Percentiles rank a stretch among this genome's conserved stretches.
Evolutionary conservation across 345 rosid species (phyloP).

Genomic region (Mangifera indica): DNA sequence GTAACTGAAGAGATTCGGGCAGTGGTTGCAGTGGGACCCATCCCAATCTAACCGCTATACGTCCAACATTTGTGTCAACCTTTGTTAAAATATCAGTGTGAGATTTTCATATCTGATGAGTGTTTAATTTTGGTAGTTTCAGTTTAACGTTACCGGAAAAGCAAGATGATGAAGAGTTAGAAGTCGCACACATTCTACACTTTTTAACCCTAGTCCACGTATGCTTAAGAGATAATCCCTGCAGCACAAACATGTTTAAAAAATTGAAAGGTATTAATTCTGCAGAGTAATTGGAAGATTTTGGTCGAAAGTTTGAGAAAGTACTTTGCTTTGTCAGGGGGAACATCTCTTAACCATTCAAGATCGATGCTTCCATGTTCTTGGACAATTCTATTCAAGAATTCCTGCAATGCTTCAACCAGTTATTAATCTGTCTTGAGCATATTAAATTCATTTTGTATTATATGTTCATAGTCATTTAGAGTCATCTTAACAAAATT

Average conservation of each 20-base stretch:
- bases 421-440: slow-evolving; percentile 17
- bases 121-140: slow-evolving; percentile 18
- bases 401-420: slow-evolving; percentile 58
- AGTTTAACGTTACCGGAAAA: slow-evolving; percentile 68
- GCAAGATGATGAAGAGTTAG: slow-evolving; percentile 90
- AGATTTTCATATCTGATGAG: slow-evolving; percentile 13
- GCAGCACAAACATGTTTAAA: slow-evolving; percentile 26
- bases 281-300: background rate
- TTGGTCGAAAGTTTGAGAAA: slow-evolving; percentile 13
- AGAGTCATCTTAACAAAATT: slow-evolving; percentile 11
- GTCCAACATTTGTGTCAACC: slow-evolving; percentile 98
- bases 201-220: slow-evolving; percentile 84
- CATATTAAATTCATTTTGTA: background rate
- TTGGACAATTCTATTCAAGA: slow-evolving; percentile 60
- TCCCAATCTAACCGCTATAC: slow-evolving; percentile 93
- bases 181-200: slow-evolving; percentile 95
- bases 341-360: slow-evolving; percentile 85
- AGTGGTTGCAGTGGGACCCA: slow-evolving; percentile 97
- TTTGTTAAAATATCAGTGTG: slow-evolving; percentile 26
- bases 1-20: slow-evolving; percentile 90
- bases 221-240: slow-evolving; percentile 87
- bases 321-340: slow-evolving; percentile 79
- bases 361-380: slow-evolving; percentile 80
- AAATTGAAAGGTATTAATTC: slow-evolving; percentile 11
- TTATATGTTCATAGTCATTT: slow-evolving; percentile 15